These are phyloP conservation scores for Panellus pusillus DNA, from an alignment of 768 basidiomycete genomes.

Conservation along the genomic window DNA sequence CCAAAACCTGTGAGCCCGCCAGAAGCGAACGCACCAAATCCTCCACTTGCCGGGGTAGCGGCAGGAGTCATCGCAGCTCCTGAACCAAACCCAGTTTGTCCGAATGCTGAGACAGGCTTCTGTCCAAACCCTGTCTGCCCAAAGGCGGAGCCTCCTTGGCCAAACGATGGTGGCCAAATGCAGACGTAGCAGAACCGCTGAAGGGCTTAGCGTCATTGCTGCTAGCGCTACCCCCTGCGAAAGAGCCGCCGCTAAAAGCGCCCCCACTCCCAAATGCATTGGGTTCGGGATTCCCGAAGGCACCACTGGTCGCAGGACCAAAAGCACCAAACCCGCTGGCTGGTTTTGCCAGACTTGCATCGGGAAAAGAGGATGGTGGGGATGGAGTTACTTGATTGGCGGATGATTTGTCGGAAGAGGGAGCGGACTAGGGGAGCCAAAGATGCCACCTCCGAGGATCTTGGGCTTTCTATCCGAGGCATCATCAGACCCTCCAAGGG, in stretches of 20 bases:
- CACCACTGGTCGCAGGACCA: slow-evolving; percentile 22
- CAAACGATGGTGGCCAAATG: slow-evolving; percentile 25
- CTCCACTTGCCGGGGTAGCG: slow-evolving; percentile 25
- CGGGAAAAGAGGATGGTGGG: slow-evolving; percentile 12
- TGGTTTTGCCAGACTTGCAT: slow-evolving; percentile 20
- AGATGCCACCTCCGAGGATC: slow-evolving; percentile 28
- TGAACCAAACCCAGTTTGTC: slow-evolving; percentile 31
- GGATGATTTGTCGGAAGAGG: slow-evolving; percentile 25
- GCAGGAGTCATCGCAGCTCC: slow-evolving; percentile 10
- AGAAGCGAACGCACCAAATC: slow-evolving; percentile 37
- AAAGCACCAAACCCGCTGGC: slow-evolving; percentile 26
- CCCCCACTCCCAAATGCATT: slow-evolving; percentile 42
- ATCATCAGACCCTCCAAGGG: slow-evolving; percentile 29
- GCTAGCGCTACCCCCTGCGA: slow-evolving; percentile 4
- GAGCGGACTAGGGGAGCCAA: slow-evolving; percentile 28
- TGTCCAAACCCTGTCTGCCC: slow-evolving; percentile 33
- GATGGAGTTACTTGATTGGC: slow-evolving; percentile 20
- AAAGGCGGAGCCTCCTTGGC: slow-evolving; percentile 24
- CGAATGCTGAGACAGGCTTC: slow-evolving; percentile 36
- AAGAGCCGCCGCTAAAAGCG: slow-evolving; percentile 16
- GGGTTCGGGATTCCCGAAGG: slow-evolving; percentile 32
- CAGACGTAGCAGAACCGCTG: slow-evolving; percentile 8
- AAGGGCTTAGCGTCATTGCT: slow-evolving; percentile 2
- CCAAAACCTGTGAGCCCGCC: slow-evolving; percentile 19
- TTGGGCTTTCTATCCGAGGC: slow-evolving; percentile 21